These are phyloP conservation scores for Solanum hybrid DNA, from an alignment of 305 asterid species.

Conservation along the genomic window DNA sequence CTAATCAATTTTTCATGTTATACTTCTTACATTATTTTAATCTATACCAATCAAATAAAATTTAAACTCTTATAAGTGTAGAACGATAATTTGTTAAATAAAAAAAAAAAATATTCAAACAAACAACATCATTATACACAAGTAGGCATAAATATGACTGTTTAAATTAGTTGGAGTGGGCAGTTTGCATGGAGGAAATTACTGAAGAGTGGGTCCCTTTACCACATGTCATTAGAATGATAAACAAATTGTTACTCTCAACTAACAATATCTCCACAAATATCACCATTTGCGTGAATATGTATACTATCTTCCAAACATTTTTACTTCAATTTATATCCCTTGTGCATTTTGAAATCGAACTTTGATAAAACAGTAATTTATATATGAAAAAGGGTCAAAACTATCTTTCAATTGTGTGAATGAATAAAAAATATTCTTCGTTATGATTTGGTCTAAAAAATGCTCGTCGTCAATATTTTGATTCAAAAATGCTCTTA, in stretches of 20 bases:
- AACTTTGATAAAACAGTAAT: not conserved
- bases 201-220: constrained; percentile 33
- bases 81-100: no score
- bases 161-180: constrained; percentile 46
- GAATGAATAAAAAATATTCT: not conserved
- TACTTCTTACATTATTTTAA: not conserved
- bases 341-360: not conserved
- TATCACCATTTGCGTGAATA: constrained; percentile 4
- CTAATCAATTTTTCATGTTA: not conserved
- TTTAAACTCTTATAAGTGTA: not conserved
- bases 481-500: no score
- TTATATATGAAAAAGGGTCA: not conserved
- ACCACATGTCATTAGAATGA: constrained; percentile 6
- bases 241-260: not conserved
- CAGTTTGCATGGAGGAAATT: constrained; percentile 55
- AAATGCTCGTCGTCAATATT: no score
- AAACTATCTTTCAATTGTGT: not conserved
- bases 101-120: not conserved
- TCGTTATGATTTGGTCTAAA: no score
- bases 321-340: not conserved
- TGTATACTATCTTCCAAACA: not conserved
- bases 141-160: not conserved
- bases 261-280: not conserved
- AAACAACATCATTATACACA: not conserved
- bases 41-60: not conserved